Base-by-base conservation (phyloP, 179 eudicot species). In the Pouteria campechiana region DNA sequence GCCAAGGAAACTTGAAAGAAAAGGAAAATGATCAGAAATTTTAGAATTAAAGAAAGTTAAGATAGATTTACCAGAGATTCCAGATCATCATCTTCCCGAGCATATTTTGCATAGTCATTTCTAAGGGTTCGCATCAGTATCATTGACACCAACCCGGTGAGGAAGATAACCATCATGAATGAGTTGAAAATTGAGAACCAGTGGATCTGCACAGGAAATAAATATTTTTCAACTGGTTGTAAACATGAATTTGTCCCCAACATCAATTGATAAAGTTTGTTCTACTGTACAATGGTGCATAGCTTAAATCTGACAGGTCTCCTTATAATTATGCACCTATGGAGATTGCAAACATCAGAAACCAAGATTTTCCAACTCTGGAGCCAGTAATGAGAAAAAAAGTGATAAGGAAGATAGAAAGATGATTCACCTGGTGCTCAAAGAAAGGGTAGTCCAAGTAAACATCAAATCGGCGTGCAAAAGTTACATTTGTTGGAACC, bases 381-480 rank as follows among this genome's bases (percentile, higher is more conserved):
- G n/a, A n/a, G n/a, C n/a, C n/a, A n/a, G n/a, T n/a, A n/a, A n/a
- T n/a, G n/a, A n/a, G n/a, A n/a, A n/a, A n/a, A n/a, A n/a, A n/a
- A n/a, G n/a, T n/a, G n/a, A n/a, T n/a, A n/a, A n/a, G n/a, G n/a
- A n/a, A n/a, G n/a, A n/a, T n/a, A n/a, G n/a, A n/a, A n/a, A n/a
- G n/a, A n/a, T n/a, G n/a, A n/a, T n/a, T n/a, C n/a, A 87, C 96
- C 96, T 87, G 96, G 48, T 87, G 94, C 81, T 87, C 96, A 66
- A 87, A 87, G 60, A 87, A 87, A 24, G 90, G 94, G 49, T 76
- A 79, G 50, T 87, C 96, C 63, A 87, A 55, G 70, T 87, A 87
- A 41, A 87, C 96, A 68, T 87, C 86, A 50, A 87, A 87, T 46
- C 96, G 94, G 32, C 67, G 82, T 16, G 87, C 87, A 66, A 83